Evolutionary conservation across 495 filamentous ascomycete genomes (phyloP).

Genomic region (Podospora didyma): DNA sequence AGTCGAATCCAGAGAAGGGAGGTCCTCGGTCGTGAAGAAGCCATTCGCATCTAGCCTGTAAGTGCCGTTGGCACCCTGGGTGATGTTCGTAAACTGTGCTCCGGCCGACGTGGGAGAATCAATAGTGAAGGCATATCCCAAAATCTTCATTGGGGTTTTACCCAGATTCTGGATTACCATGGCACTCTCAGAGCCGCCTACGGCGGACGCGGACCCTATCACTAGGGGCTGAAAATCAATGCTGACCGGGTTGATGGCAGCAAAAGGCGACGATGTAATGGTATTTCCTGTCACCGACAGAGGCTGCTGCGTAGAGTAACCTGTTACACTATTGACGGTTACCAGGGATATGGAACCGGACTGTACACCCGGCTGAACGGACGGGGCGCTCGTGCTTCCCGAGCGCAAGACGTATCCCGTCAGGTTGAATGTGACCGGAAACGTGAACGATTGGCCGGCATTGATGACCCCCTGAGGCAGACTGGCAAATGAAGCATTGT

Average conservation of each 20-base stretch:
- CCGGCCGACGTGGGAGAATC: conserved; percentile 14
- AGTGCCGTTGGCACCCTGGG: conserved; percentile 8
- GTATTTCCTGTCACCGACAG: conserved; percentile 19
- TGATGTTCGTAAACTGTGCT: conserved; percentile 24
- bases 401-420: conserved; percentile 21
- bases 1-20: conserved; percentile 22
- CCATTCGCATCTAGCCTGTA: conserved; percentile 18
- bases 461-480: conserved; percentile 29
- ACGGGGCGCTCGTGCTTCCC: conserved; percentile 17
- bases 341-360: conserved; percentile 22
- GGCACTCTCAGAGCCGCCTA: conserved; percentile 21
- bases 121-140: conserved; percentile 29
- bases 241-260: conserved; percentile 30
- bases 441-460: conserved; percentile 29
- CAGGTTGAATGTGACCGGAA: conserved; percentile 35
- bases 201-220: conserved; percentile 18
- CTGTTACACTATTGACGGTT: conserved; percentile 15
- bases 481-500: conserved; percentile 27
- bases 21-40: conserved; percentile 27
- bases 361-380: conserved; percentile 17
- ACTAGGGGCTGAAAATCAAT: conserved; percentile 37
- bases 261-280: conserved; percentile 22
- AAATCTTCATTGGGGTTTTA: conserved; percentile 26
- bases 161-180: conserved; percentile 37
- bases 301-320: conserved; percentile 30